These are phyloP conservation scores for Camptophora hylomeconis DNA, from an alignment of 2,329 filamentous ascomycete genomes.

Conservation along the genomic window DNA sequence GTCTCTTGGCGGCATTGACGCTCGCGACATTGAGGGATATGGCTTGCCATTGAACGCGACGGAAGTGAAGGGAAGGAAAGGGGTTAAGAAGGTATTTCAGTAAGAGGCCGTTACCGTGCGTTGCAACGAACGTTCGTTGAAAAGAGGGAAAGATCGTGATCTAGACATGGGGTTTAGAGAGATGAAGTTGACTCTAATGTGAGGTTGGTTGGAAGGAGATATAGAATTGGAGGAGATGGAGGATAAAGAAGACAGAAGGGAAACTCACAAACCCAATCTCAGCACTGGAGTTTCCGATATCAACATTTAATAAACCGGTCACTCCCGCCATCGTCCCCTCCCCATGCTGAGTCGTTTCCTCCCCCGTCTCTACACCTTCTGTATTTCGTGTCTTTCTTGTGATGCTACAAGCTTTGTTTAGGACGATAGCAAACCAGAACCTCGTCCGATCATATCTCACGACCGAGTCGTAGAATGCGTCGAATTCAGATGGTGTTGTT, in stretches of 20 bases:
- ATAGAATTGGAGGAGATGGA: background rate
- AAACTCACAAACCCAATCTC: conserved; percentile 5
- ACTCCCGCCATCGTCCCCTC: conserved; percentile 6
- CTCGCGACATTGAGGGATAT: conserved; percentile 11
- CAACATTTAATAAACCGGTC: conserved; percentile 4
- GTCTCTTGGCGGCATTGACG: conserved; percentile 20
- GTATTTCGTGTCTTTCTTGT: background rate
- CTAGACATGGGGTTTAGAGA: conserved; percentile 22
- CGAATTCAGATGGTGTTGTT: background rate
- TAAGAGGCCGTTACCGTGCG: conserved; percentile 23
- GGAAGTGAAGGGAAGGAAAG: conserved; percentile 16
- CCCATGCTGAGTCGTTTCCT: background rate
- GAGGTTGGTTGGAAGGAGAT: background rate
- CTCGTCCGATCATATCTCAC: background rate
- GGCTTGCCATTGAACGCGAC: conserved; percentile 23
- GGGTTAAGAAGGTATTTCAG: conserved; percentile 20
- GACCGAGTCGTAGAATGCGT: background rate
- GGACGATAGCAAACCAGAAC: conserved; percentile 4
- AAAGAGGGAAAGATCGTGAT: conserved; percentile 24
- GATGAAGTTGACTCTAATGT: background rate
- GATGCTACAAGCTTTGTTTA: conserved; percentile 1
- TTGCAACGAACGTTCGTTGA: conserved; percentile 25
- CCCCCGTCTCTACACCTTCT: background rate
- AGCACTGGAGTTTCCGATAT: background rate
- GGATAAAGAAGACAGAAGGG: background rate